phyloP scores from a whole-genome alignment of 805 yeast species.

The Candida taoyuanica region DNA sequence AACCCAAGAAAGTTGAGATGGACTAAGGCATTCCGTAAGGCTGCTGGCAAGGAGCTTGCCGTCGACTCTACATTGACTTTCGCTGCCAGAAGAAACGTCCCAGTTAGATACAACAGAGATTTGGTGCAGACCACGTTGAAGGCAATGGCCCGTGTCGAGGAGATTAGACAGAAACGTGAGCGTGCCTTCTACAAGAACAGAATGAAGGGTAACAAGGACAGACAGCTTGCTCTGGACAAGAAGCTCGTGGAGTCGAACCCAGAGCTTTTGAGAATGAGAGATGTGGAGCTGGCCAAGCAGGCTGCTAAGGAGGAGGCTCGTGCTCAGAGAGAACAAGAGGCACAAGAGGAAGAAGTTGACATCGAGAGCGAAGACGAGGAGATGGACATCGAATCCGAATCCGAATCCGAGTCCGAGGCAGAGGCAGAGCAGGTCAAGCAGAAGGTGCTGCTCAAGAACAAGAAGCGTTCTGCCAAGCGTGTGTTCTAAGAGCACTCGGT shows the following conservation, averaged over 20 bases:
- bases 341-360: conserved; percentile 45
- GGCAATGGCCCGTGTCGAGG: conserved; percentile 95
- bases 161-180: conserved; percentile 93
- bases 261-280: conserved; percentile 86
- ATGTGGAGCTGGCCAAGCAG: conserved; percentile 78
- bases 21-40: conserved; percentile 99
- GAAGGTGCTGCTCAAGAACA: conserved; percentile 32
- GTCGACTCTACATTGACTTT: conserved; percentile 95
- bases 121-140: conserved; percentile 88
- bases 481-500: conserved; percentile 6
- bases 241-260: conserved; percentile 87
- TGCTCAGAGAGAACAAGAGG: conserved; percentile 44
- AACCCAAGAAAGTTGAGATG: conserved; percentile 97
- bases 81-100: conserved; percentile 96
- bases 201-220: conserved; percentile 95
- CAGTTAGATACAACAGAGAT: conserved; percentile 96
- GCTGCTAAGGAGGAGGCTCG: conserved; percentile 66
- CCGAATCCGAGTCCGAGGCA: conserved; percentile 44
- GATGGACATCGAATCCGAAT: conserved; percentile 42
- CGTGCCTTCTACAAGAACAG: conserved; percentile 98
- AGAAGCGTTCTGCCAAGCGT: conserved; percentile 25
- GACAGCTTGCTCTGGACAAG: conserved; percentile 77
- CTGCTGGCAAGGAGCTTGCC: conserved; percentile 97
- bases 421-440: conserved; percentile 43
- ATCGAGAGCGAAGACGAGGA: conserved; percentile 57